phyloP scores from a whole-genome alignment of 78 protist genomes.

The Ministeria vibrans region DNA sequence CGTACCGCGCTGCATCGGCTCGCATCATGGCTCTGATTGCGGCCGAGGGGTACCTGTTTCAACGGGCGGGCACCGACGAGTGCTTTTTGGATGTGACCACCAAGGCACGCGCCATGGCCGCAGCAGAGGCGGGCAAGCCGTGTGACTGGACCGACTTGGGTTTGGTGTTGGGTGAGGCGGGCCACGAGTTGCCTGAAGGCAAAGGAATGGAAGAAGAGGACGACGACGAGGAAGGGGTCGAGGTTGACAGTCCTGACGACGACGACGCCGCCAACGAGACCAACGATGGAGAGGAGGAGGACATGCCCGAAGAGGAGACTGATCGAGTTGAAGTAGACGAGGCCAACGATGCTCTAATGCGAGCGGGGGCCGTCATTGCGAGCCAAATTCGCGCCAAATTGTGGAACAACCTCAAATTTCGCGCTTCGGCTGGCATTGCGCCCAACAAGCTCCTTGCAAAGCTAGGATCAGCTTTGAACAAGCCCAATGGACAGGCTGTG shows the following conservation, averaged over 20 bases:
- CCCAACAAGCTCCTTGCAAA: constrained; percentile 2
- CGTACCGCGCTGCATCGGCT: not conserved
- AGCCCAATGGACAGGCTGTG: constrained; percentile 10
- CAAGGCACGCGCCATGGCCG: not conserved
- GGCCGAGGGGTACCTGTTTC: not conserved
- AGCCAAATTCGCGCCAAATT: not conserved
- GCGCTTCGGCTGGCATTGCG: not conserved
- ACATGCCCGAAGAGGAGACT: no score
- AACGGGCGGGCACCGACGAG: constrained; percentile 21
- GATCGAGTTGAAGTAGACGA: not conserved
- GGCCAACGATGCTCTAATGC: no score
- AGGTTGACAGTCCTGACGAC: not conserved
- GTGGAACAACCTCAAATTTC: not conserved
- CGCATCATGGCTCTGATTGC: not conserved
- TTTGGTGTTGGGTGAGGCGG: not conserved
- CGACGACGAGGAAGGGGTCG: not conserved
- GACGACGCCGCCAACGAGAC: not conserved
- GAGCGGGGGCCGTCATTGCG: no score
- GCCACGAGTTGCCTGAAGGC: no score
- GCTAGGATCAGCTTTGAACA: not conserved
- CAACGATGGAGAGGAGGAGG: not conserved
- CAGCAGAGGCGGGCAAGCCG: not conserved
- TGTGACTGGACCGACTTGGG: not conserved
- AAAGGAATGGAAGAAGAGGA: not conserved
- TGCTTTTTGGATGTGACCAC: constrained; percentile 6